Percentiles rank a stretch among this genome's conserved stretches.
These are phyloP conservation scores for Nannizziopsis arthrosporioides DNA, from an alignment of 2,329 filamentous ascomycete species.

Conservation along the genomic window DNA sequence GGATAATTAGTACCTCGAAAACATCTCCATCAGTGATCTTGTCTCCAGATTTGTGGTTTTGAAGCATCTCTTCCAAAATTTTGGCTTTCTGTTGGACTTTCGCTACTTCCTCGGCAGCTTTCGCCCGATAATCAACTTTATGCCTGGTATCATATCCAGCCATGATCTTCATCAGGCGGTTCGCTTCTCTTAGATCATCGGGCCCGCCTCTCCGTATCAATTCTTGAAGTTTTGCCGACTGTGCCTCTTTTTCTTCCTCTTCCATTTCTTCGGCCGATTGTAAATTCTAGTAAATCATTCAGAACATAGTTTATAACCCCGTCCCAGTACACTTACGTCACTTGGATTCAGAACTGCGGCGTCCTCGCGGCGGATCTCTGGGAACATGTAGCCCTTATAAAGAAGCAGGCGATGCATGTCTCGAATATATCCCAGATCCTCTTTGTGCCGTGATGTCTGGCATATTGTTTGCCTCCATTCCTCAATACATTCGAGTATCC, in stretches of 20 bases:
- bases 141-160: constrained; percentile 89
- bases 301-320: constrained; percentile 10
- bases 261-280: constrained; percentile 98
- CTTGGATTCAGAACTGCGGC: constrained; percentile 93
- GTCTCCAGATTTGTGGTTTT: constrained; percentile 71
- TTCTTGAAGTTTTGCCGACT: constrained; percentile 96
- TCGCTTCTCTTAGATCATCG: constrained; percentile 90
- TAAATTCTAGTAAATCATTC: constrained; percentile 53
- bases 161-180: constrained; percentile 98
- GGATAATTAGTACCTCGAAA: constrained; percentile 45
- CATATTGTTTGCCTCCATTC: constrained; percentile 98
- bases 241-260: constrained; percentile 84
- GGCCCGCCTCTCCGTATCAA: constrained; percentile 84
- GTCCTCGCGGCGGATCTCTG: constrained; percentile 82
- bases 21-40: constrained; percentile 59
- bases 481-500: constrained; percentile 91
- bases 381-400: constrained; percentile 95
- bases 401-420: constrained; percentile 94
- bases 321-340: constrained; percentile 54
- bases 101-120: constrained; percentile 86
- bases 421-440: constrained; percentile 87
- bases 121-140: constrained; percentile 95
- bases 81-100: constrained; percentile 94
- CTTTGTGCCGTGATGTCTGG: constrained; percentile 93
- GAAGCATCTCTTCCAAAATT: constrained; percentile 82